These are phyloP conservation scores for Brassica juncea DNA, from an alignment of 345 rosid genomes.

Conservation along the genomic window DNA sequence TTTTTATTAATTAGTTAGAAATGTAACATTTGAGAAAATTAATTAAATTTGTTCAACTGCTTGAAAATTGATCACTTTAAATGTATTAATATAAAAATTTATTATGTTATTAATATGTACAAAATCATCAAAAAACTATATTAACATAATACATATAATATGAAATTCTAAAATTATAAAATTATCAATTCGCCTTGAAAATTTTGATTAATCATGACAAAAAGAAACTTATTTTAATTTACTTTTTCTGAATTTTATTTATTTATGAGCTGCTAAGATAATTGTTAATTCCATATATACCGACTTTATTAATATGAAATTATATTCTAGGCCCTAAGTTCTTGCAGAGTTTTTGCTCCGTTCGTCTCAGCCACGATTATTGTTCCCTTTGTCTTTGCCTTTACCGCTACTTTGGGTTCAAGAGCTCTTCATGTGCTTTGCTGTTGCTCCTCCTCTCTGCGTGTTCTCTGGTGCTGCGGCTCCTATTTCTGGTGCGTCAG, in stretches of 20 bases:
- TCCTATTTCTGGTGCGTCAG: no score
- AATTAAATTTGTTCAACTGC: neutral
- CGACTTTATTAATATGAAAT: neutral
- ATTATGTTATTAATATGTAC: no score
- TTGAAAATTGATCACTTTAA: neutral
- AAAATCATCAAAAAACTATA: neutral
- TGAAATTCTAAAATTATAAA: no score
- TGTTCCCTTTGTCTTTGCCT: no score
- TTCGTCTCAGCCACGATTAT: no score
- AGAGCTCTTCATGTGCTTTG: no score
- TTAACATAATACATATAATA: neutral
- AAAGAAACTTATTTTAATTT: neutral
- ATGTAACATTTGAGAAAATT: neutral
- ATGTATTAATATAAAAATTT: no score
- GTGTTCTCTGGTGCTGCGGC: no score
- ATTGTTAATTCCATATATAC: neutral
- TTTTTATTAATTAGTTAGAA: no score
- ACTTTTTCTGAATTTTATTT: neutral
- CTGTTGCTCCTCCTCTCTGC: no score
- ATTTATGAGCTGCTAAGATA: neutral
- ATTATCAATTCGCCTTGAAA: neutral
- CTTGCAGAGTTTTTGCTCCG: neutral
- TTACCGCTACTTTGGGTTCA: no score
- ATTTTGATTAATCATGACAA: neutral
- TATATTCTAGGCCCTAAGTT: neutral